A percentile compares a stretch with the other conserved stretches of the same genome.
Evolutionary conservation across 768 basidiomycete genomes (phyloP).

Genomic region (Lactifluus piperatus): DNA sequence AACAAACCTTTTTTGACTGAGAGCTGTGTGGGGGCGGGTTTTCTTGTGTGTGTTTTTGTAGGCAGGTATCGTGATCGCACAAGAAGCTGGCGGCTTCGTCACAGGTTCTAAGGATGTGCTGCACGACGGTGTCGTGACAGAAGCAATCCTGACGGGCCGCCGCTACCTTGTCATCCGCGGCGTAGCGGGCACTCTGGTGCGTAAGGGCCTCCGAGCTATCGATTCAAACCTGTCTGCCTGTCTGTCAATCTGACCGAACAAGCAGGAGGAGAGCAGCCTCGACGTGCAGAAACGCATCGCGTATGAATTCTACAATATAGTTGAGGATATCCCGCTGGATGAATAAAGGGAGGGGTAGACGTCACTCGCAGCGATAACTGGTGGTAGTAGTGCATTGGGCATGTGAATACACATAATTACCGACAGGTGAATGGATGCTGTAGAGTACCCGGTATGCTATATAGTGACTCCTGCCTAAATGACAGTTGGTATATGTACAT

Average conservation of each 20-base stretch:
- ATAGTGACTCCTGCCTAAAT: not conserved
- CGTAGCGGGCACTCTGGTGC: slow-evolving; percentile 49
- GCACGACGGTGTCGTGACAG: slow-evolving; percentile 44
- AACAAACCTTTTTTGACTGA: no score
- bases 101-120: slow-evolving; percentile 52
- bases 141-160: slow-evolving; percentile 64
- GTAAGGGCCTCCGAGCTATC: slow-evolving; percentile 18
- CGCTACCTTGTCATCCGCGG: slow-evolving; percentile 75
- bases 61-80: slow-evolving; percentile 85
- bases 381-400: not conserved
- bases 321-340: slow-evolving; percentile 46
- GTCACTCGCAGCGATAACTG: not conserved
- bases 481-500: slow-evolving; percentile 10
- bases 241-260: not conserved
- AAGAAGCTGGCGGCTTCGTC: slow-evolving; percentile 79
- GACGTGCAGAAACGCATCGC: slow-evolving; percentile 76
- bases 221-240: not conserved
- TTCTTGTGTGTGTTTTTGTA: slow-evolving; percentile 24
- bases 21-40: no score
- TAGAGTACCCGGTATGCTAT: slow-evolving; percentile 8
- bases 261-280: slow-evolving; percentile 47
- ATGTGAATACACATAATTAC: slow-evolving; percentile 9
- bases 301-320: slow-evolving; percentile 77
- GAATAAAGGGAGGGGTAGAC: slow-evolving; percentile 23
- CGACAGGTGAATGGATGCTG: not conserved